Conservation (phyloP, 805 yeast genomes). For the Komagataella phaffii region DNA sequence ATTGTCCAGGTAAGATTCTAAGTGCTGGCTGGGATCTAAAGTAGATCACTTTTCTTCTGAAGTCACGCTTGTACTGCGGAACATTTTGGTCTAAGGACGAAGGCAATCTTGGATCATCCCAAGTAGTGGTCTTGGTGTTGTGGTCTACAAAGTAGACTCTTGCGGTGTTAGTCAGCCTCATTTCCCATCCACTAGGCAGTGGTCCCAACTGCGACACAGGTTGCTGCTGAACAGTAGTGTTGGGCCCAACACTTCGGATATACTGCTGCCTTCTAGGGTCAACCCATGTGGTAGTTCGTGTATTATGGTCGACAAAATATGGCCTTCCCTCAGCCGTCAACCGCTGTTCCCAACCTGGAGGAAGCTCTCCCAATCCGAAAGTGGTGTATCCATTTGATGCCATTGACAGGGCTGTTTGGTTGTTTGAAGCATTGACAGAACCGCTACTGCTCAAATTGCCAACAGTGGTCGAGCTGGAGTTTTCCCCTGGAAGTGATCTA, state of each 20-base stretch:
- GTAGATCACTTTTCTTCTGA: slow-evolving; percentile 92
- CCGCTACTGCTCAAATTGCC: slow-evolving; percentile 13
- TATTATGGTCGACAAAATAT: slow-evolving; percentile 95
- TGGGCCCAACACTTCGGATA: slow-evolving; percentile 86
- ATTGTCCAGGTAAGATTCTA: slow-evolving; percentile 95
- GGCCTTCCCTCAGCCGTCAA: slow-evolving; percentile 97
- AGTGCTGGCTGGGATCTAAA: slow-evolving; percentile 97
- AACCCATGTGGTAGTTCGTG: slow-evolving; percentile 99
- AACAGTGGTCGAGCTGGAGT: slow-evolving; percentile 8
- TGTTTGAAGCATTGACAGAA: slow-evolving; percentile 27
- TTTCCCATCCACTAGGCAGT: slow-evolving; percentile 98
- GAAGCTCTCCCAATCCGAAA: slow-evolving; percentile 91
- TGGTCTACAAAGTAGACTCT: slow-evolving; percentile 98
- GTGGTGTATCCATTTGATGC: slow-evolving; percentile 82
- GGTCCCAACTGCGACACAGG: slow-evolving; percentile 97
- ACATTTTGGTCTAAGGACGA: slow-evolving; percentile 95
- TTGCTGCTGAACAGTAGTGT: slow-evolving; percentile 91
- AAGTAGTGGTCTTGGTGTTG: slow-evolving; percentile 96
- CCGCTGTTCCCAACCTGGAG: slow-evolving; percentile 98
- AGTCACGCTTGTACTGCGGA: slow-evolving; percentile 98
- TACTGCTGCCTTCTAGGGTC: slow-evolving; percentile 99
- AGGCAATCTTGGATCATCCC: slow-evolving; percentile 99
- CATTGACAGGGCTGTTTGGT: slow-evolving; percentile 31
- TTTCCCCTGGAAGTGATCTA: slow-evolving; percentile 71
- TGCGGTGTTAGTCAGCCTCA: slow-evolving; percentile 97